Evolutionary conservation across 495 filamentous ascomycete genomes (phyloP).

Genomic region (Neurospora sp.): DNA sequence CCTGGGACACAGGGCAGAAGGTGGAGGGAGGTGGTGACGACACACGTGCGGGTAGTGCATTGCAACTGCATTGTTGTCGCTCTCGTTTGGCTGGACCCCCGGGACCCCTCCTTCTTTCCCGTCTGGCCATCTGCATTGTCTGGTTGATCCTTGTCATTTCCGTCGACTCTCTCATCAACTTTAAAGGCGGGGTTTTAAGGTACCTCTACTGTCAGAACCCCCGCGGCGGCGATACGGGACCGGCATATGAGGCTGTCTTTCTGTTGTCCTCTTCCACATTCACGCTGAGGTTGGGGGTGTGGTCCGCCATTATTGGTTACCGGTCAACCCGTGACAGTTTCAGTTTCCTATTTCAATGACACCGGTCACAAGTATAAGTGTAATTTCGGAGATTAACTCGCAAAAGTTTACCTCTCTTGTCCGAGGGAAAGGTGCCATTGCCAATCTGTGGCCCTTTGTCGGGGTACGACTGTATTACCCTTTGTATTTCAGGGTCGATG

Average conservation of each 20-base stretch:
- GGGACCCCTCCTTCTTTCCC: neutral
- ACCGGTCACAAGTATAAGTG: neutral
- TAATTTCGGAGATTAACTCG: neutral
- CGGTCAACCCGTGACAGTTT: neutral
- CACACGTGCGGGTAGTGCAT: neutral
- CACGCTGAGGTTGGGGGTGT: neutral
- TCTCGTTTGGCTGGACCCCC: neutral
- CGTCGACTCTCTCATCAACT: neutral
- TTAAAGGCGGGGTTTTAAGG: neutral
- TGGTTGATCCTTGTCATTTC: neutral
- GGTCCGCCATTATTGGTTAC: neutral
- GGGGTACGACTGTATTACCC: neutral
- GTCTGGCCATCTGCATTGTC: neutral
- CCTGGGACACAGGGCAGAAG: neutral
- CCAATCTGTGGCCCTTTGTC: neutral
- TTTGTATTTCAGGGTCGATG: neutral
- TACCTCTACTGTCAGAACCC: neutral
- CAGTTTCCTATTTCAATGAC: neutral
- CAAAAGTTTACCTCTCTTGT: neutral
- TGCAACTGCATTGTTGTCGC: neutral
- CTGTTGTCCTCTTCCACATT: neutral
- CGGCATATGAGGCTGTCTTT: neutral
- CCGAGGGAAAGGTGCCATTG: neutral
- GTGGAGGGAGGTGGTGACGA: neutral
- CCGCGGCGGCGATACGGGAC: neutral